A percentile compares a stretch with the other conserved stretches of the same genome.
Conservation (phyloP, 2,329 filamentous ascomycete genomes). For the Cladophialophora exuberans region DNA sequence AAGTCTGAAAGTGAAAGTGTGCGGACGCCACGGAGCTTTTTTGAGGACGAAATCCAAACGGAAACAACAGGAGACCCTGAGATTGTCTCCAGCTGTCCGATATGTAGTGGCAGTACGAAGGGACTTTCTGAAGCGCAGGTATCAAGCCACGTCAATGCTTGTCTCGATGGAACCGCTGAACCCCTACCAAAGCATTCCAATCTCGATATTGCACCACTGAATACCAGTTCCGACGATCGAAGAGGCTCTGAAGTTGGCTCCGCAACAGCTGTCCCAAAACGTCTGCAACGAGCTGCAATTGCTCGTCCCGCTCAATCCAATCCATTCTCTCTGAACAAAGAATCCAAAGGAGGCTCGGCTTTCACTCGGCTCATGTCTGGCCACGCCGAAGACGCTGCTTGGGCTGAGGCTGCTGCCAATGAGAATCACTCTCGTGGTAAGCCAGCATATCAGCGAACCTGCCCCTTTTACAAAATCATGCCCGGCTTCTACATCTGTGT, state of each 20-base stretch:
- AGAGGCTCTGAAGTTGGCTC: constrained; percentile 36
- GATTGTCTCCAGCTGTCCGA: constrained; percentile 64
- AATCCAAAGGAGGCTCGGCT: constrained; percentile 62
- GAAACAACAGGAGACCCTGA: constrained; percentile 17
- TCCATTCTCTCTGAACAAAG: constrained; percentile 65
- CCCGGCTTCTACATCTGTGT: constrained; percentile 91
- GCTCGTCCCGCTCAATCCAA: constrained; percentile 80
- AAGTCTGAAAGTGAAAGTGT: constrained; percentile 50
- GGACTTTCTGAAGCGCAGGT: constrained; percentile 64
- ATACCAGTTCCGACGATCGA: constrained; percentile 7
- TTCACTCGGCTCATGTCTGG: constrained; percentile 93
- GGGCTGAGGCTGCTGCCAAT: constrained; percentile 81
- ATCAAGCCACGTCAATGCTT: constrained; percentile 86
- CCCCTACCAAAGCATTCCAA: constrained; percentile 51
- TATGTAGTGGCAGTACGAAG: constrained; percentile 70
- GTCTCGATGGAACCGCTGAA: constrained; percentile 79
- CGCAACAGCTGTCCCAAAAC: constrained; percentile 49
- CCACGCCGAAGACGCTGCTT: constrained; percentile 87
- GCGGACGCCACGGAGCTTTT: constrained; percentile 22
- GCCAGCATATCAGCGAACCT: constrained; percentile 84
- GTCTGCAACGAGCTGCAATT: constrained; percentile 69
- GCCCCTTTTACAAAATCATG: constrained; percentile 98
- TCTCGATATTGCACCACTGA: constrained; percentile 2
- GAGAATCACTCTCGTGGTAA: constrained; percentile 80
- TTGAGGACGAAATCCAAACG: constrained; percentile 29